Evolutionary conservation across 2,329 filamentous ascomycete species (phyloP).

Genomic region (Aurifilum marmelostoma): DNA sequence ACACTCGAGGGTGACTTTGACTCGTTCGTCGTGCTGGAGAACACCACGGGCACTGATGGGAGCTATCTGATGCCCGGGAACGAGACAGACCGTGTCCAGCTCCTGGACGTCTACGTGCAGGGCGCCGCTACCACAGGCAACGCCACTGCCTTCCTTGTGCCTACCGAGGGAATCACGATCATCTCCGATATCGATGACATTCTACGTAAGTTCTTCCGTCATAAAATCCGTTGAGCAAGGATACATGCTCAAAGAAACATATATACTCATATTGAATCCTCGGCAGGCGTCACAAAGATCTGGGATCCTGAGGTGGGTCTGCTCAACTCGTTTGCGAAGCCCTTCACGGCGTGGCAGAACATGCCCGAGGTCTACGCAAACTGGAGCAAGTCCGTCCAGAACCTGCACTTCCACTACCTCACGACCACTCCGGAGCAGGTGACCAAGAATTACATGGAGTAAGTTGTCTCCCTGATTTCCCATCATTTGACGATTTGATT

Average conservation of each 20-base stretch:
- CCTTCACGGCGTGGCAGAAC: constrained; percentile 74
- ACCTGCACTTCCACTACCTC: constrained; percentile 80
- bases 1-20: constrained; percentile 74
- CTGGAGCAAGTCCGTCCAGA: constrained; percentile 67
- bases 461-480: constrained; percentile 19
- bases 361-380: constrained; percentile 81
- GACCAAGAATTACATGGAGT: constrained; percentile 77
- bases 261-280: not conserved
- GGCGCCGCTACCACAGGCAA: constrained; percentile 67
- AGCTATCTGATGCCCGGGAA: constrained; percentile 64
- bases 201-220: constrained; percentile 58
- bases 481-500: no score
- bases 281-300: constrained; percentile 68
- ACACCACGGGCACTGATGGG: constrained; percentile 54
- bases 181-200: constrained; percentile 82
- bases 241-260: no score
- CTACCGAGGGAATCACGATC: constrained; percentile 69
- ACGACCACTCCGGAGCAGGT: constrained; percentile 80
- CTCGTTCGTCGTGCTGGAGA: constrained; percentile 66
- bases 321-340: constrained; percentile 74
- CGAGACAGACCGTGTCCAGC: constrained; percentile 65
- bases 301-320: constrained; percentile 75
- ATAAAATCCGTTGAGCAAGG: no score
- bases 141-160: constrained; percentile 76
- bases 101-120: constrained; percentile 68